These are phyloP conservation scores for Tylopilus sp. DNA, from an alignment of 768 basidiomycete genomes.

Conservation along the genomic window DNA sequence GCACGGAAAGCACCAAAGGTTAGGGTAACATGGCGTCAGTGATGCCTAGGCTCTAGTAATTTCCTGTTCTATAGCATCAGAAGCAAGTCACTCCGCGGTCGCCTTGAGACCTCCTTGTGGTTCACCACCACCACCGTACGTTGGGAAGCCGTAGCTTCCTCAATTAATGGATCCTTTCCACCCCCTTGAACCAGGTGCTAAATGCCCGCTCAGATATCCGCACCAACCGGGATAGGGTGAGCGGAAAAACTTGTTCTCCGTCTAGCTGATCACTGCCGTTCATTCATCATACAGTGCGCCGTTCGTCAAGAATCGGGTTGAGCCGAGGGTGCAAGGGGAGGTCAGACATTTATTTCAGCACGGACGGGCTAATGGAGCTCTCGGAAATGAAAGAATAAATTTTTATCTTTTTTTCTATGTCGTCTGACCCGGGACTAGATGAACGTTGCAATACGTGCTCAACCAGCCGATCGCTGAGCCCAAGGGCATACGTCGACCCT, in stretches of 20 bases:
- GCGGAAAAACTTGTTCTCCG: constrained; percentile 11
- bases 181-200: constrained; percentile 4
- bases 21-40: constrained; percentile 12
- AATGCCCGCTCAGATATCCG: constrained; percentile 13
- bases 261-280: constrained; percentile 10
- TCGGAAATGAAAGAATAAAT: constrained; percentile 31
- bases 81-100: constrained; percentile 15
- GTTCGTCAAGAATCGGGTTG: not conserved
- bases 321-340: constrained; percentile 6
- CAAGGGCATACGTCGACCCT: not conserved
- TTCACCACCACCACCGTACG: constrained; percentile 4
- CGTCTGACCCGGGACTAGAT: constrained; percentile 14
- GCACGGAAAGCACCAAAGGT: constrained; percentile 9
- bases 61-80: constrained; percentile 6
- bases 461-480: not conserved
- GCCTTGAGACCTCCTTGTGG: constrained; percentile 28
- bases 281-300: constrained; percentile 15
- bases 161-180: constrained; percentile 23
- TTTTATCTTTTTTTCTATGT: constrained; percentile 19
- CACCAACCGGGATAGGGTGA: not conserved
- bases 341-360: constrained; percentile 23
- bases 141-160: constrained; percentile 2
- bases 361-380: constrained; percentile 15
- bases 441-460: constrained; percentile 4
- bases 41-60: constrained; percentile 4